These are phyloP conservation scores for Penicillium canescens DNA, from an alignment of 495 filamentous ascomycete species.

Conservation along the genomic window DNA sequence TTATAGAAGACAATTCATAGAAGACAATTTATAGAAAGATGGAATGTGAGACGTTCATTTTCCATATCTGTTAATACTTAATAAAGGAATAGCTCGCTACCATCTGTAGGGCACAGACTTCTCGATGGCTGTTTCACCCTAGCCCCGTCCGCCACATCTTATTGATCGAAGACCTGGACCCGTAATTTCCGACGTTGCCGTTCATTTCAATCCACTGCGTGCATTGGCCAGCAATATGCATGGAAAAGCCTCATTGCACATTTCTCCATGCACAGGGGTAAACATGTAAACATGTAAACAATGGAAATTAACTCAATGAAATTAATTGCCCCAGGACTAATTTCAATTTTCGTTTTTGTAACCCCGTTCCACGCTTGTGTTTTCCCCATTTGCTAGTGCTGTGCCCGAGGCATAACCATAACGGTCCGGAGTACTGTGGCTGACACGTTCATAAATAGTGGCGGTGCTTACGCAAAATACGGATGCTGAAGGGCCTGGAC, in stretches of 20 bases:
- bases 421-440: too few species aligned
- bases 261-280: background rate
- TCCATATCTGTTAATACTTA: background rate
- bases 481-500: slow-evolving; percentile 38
- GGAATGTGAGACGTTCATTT: too few species aligned
- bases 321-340: too few species aligned
- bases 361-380: background rate
- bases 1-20: too few species aligned
- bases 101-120: slow-evolving; percentile 2
- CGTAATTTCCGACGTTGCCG: slow-evolving; percentile 12
- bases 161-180: slow-evolving; percentile 2
- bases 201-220: slow-evolving; percentile 2
- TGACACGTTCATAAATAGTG: background rate
- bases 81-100: slow-evolving; percentile 1
- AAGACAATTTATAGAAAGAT: too few species aligned
- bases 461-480: slow-evolving; percentile 27
- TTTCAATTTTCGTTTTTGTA: background rate
- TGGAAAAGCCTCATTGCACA: background rate
- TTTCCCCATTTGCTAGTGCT: slow-evolving; percentile 2
- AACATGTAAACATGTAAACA: background rate
- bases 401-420: background rate
- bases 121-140: slow-evolving; percentile 8
- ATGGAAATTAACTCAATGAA: too few species aligned
- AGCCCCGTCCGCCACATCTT: slow-evolving; percentile 2
- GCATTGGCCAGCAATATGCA: background rate